Base-by-base conservation (phyloP, 2,329 filamentous ascomycete species). In the Elsinoe ampelina region DNA sequence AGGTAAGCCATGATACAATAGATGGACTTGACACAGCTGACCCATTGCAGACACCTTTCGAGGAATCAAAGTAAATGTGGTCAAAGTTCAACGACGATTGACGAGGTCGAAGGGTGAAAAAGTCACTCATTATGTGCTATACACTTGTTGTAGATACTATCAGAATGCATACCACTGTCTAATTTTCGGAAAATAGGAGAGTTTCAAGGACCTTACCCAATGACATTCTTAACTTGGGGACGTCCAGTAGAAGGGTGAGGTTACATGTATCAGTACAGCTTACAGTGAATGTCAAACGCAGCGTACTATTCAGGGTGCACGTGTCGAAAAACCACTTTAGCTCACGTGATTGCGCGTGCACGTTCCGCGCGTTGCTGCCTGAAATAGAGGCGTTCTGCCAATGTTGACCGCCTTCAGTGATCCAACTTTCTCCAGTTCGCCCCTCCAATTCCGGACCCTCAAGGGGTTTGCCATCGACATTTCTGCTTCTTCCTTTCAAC, bases 11-110 rank as follows among this genome's bases (percentile, higher is more conserved):
- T 47, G 3, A 2, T 2, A 17, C 22, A 32, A 22, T 15, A 15
- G 20, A 30, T 32, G 36, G 7, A 30, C 5, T 30, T 3, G 7
- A 8, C 7, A 30, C 7, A 30, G 5, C 35, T 45, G 19, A 30
- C 22, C 8, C 1, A n/a, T 20, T 10, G 11, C 38, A 55, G 77
- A 93, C 75, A 6, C 70, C 71, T 1, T 73, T 73, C 51, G 72
- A 75, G 59, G 69, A 52, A 32, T 34, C 20, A 19, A 45, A 57
- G 36, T 55, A 43, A 19, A 17, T n/a, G 3, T 10, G 45, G 15
- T 35, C 2, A 5, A 6, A 34, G 17, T 26, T n/a, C 10, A 45
- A 35, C 19, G 45, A 50, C 8, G 8, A 50, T 11, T 10, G 30
- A 50, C 26, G 45, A 50, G 5, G 7, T 5, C 7, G 45, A 15